Base-by-base conservation (phyloP, 805 yeast genomes). In the Candida jianshihensis region DNA sequence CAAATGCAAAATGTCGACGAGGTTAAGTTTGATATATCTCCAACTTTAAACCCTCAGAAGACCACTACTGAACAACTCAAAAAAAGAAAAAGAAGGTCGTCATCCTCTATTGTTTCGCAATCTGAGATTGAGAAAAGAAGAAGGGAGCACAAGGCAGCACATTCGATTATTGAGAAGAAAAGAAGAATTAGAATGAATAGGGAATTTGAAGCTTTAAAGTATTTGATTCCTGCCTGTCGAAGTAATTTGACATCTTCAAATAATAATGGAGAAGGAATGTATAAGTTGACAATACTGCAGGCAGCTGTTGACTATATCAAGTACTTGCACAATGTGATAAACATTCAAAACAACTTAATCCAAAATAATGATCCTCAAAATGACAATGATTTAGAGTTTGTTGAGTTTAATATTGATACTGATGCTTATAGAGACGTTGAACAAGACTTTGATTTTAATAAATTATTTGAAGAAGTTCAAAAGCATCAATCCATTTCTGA, bases 301-400 rank as follows among this genome's bases (percentile, higher is more conserved):
- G 78, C 85, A n/a, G 76, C 90, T 0, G 94, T 85, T 18, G 89
- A 82, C 51, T 84, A 85, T 52, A 78, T 85, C 43, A 67, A 75
- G 42, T 81, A 82, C 50, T 64, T 84, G 33, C 88, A 83, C 54
- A 65, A 70, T 37, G 68, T 77, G 10, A 66, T 79, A 16, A 64
- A 68, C 39, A 57, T 71, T 39, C 73, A 77, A 53, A 69, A 68
- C 40, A 51, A n/a, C n/a, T n/a, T n/a, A n/a, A n/a, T n/a, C n/a
- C n/a, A n/a, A n/a, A n/a, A 64, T n/a, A 60, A 73, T 15, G 19
- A 12, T 3, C 15, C 18, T 9, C 33, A 35, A 6, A 32, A 30
- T 10, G 30, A 20, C 15, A 70, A 69, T 43, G 65, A 68, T 43
- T 54, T 72, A 10, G 61, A 58, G 8, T 79, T 76, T 51, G 66